A percentile compares a stretch with the other conserved stretches of the same genome.
Evolutionary conservation across 106 monocot species (phyloP).

Genomic region (Platanthera guangdongensis): DNA sequence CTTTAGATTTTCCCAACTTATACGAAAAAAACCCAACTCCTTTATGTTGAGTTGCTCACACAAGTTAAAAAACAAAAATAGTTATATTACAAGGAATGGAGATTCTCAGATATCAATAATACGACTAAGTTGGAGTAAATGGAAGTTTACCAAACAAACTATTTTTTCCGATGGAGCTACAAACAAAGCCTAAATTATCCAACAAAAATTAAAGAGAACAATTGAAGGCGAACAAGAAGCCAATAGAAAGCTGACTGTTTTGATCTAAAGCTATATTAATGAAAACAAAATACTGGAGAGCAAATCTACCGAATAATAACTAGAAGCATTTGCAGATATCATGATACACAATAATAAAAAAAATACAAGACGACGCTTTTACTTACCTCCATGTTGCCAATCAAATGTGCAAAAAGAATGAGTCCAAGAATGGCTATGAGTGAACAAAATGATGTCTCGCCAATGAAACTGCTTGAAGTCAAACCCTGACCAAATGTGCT

Average conservation of each 20-base stretch:
- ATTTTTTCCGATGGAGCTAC: too few relatives aligned
- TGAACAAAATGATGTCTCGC: slow-evolving; percentile 51
- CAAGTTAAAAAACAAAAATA: too few relatives aligned
- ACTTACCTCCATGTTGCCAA: slow-evolving; percentile 67
- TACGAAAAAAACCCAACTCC: too few relatives aligned
- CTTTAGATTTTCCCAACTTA: too few relatives aligned
- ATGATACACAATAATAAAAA: background rate
- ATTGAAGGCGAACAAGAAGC: background rate
- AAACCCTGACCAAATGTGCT: slow-evolving; percentile 63
- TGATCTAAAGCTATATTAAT: background rate
- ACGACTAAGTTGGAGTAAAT: too few relatives aligned
- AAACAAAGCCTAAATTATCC: background rate
- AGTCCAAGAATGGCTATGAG: slow-evolving; percentile 53
- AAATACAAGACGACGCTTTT: background rate
- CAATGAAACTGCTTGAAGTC: slow-evolving; percentile 48
- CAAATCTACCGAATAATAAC: too few relatives aligned
- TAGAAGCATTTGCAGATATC: background rate
- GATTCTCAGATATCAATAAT: too few relatives aligned
- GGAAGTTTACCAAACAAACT: too few relatives aligned
- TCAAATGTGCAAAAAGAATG: slow-evolving; percentile 62
- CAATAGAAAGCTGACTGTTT: background rate
- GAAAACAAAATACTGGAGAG: background rate
- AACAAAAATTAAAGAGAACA: background rate
- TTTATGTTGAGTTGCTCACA: too few relatives aligned
- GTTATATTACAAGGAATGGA: too few relatives aligned